phyloP scores from a whole-genome alignment of 345 rosid genomes.

The Durio zibethinus region DNA sequence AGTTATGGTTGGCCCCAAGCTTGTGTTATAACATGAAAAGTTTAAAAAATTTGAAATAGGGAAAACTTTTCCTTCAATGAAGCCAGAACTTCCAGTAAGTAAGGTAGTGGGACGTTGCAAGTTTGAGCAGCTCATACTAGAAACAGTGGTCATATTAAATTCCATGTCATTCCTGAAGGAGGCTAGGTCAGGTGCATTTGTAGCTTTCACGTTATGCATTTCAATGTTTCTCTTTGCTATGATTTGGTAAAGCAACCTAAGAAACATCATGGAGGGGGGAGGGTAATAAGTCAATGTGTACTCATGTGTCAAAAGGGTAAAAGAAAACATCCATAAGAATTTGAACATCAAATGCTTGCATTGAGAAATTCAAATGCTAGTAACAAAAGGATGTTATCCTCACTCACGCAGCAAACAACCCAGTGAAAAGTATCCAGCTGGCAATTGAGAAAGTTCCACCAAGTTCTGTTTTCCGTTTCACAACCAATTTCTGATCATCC shows the following conservation, averaged over 20 bases:
- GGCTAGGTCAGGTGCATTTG: slow-evolving; percentile 68
- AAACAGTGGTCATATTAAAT: slow-evolving; percentile 73
- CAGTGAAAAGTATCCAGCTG: slow-evolving; percentile 89
- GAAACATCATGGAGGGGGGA: slow-evolving; percentile 32
- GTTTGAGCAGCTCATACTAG: slow-evolving; percentile 88
- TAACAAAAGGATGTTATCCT: not conserved
- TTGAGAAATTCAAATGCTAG: not conserved
- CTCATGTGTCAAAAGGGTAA: slow-evolving; percentile 1
- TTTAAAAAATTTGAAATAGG: slow-evolving; percentile 47
- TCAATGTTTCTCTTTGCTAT: slow-evolving; percentile 79
- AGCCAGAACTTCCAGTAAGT: slow-evolving; percentile 68
- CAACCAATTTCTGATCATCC: slow-evolving; percentile 82
- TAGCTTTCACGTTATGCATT: slow-evolving; percentile 83
- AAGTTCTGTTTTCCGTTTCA: slow-evolving; percentile 87
- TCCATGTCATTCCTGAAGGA: slow-evolving; percentile 73
- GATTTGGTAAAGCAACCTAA: slow-evolving; percentile 93
- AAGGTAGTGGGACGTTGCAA: slow-evolving; percentile 58
- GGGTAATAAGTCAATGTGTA: slow-evolving; percentile 31
- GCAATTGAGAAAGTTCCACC: slow-evolving; percentile 94
- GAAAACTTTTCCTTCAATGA: slow-evolving; percentile 42
- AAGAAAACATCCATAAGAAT: not conserved
- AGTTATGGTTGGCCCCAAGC: slow-evolving; percentile 68
- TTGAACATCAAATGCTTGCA: not conserved
- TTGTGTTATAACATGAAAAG: slow-evolving; percentile 70
- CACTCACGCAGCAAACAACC: slow-evolving; percentile 93